A percentile compares a stretch with the other conserved stretches of the same genome.
Evolutionary conservation across 441 rosid genomes (phyloP).

Genomic region (Adansonia grandidieri): DNA sequence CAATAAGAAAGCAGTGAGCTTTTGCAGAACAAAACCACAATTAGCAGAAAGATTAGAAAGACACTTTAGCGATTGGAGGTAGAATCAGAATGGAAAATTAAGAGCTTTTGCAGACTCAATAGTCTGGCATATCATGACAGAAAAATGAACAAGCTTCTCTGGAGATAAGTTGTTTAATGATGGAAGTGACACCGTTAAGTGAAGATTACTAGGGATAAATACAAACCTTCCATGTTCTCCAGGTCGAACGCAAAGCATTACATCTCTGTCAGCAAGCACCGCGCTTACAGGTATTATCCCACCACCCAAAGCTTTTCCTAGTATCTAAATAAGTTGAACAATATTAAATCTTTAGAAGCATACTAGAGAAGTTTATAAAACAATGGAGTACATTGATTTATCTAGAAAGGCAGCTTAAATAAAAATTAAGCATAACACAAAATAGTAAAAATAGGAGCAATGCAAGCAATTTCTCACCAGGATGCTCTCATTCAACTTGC

Average conservation of each 20-base stretch:
- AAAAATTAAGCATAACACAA: not conserved
- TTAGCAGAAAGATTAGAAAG: constrained; percentile 7
- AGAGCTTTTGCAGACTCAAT: not conserved
- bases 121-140: not conserved
- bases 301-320: constrained; percentile 98
- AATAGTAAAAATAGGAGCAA: not conserved
- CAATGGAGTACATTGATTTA: not conserved
- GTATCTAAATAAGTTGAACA: constrained; percentile 48
- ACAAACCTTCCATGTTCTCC: constrained; percentile 96
- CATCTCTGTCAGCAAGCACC: constrained; percentile 83
- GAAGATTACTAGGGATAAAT: not conserved
- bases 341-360: constrained; percentile 15
- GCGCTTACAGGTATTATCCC: constrained; percentile 97
- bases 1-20: constrained; percentile 22
- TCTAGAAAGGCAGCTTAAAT: not conserved
- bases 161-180: not conserved
- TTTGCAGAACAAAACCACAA: constrained; percentile 3
- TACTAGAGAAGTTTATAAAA: not conserved
- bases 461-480: not conserved
- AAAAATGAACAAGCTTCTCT: not conserved
- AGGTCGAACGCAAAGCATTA: constrained; percentile 92
- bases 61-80: not conserved
- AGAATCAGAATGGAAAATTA: not conserved
- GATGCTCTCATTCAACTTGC: not conserved
- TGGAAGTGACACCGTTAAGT: not conserved